Conservation (phyloP, 2,329 filamentous ascomycete genomes). For the Claviceps capensis region DNA sequence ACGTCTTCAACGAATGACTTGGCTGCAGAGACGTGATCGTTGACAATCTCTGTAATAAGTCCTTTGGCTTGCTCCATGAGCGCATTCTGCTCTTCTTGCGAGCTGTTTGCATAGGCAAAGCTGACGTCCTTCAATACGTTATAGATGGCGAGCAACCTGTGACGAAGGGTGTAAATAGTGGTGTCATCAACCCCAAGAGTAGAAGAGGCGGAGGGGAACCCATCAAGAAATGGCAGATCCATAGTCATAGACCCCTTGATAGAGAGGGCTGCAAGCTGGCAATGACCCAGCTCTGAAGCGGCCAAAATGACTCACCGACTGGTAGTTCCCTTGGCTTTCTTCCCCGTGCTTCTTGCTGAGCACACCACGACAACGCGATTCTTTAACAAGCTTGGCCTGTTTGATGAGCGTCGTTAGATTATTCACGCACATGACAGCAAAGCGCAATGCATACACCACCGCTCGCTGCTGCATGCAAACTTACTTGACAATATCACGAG, state of each 20-base stretch:
- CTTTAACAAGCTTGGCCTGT: conserved; percentile 37
- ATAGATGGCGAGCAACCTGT: conserved; percentile 45
- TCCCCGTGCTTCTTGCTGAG: conserved; percentile 86
- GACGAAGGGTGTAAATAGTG: not conserved
- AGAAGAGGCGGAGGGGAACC: not conserved
- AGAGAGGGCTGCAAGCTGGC: no score
- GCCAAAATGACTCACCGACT: conserved; percentile 59
- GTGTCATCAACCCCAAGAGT: no score
- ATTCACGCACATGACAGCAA: not conserved
- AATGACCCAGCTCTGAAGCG: not conserved
- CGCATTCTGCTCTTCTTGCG: conserved; percentile 36
- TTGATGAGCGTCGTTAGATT: not conserved
- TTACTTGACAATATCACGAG: conserved; percentile 29
- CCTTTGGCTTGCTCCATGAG: conserved; percentile 52
- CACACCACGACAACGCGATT: conserved; percentile 85
- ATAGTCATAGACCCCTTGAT: no score
- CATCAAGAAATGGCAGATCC: no score
- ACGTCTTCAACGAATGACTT: conserved; percentile 45
- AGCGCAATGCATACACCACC: not conserved
- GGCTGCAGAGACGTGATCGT: conserved; percentile 67
- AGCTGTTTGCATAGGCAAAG: conserved; percentile 30
- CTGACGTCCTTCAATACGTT: conserved; percentile 41
- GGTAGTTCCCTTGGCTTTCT: conserved; percentile 89
- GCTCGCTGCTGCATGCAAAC: conserved; percentile 5
- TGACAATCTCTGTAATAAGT: conserved; percentile 67